Percentiles rank a stretch among this genome's conserved stretches.
Conservation (phyloP, 2,329 filamentous ascomycete genomes). For the Ophiognomonia clavigignenti-juglandacearum region DNA sequence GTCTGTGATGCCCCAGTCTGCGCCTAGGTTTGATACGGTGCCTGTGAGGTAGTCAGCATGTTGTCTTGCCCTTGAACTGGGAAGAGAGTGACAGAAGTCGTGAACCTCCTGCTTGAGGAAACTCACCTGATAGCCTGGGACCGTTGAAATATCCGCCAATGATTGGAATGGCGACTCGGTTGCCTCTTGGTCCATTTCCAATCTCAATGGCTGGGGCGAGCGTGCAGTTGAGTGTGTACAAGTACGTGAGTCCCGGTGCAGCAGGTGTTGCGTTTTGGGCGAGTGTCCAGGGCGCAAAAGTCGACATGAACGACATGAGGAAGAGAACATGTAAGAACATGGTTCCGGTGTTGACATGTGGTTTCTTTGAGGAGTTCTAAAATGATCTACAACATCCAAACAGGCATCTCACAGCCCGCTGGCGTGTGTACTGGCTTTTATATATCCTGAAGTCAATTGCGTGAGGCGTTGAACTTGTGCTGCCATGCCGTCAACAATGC, state of each 20-base stretch:
- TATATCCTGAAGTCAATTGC: no score
- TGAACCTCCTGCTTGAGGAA: no score
- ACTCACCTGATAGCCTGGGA: slow-evolving; percentile 20
- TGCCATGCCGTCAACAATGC: neutral
- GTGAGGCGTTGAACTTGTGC: neutral
- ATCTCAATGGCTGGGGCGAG: slow-evolving; percentile 19
- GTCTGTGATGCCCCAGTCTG: slow-evolving; percentile 26
- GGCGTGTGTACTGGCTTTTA: neutral
- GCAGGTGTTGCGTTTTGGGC: neutral
- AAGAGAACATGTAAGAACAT: neutral
- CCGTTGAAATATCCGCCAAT: slow-evolving; percentile 24
- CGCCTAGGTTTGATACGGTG: slow-evolving; percentile 25
- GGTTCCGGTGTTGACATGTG: neutral
- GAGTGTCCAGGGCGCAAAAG: neutral
- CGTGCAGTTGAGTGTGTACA: slow-evolving; percentile 26
- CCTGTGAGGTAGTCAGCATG: slow-evolving; percentile 14
- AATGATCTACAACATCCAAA: neutral
- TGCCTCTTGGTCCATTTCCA: slow-evolving; percentile 21
- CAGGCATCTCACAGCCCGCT: neutral
- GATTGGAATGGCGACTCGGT: slow-evolving; percentile 24
- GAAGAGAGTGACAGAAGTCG: no score
- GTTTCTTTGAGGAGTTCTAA: neutral
- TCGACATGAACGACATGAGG: neutral
- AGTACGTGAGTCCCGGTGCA: slow-evolving; percentile 21
- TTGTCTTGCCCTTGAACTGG: no score